Evolutionary conservation across 75 land plant species (phyloP), one percentile per base, ranked within the genome.

Genomic region (Picea sitchensis): DNA sequence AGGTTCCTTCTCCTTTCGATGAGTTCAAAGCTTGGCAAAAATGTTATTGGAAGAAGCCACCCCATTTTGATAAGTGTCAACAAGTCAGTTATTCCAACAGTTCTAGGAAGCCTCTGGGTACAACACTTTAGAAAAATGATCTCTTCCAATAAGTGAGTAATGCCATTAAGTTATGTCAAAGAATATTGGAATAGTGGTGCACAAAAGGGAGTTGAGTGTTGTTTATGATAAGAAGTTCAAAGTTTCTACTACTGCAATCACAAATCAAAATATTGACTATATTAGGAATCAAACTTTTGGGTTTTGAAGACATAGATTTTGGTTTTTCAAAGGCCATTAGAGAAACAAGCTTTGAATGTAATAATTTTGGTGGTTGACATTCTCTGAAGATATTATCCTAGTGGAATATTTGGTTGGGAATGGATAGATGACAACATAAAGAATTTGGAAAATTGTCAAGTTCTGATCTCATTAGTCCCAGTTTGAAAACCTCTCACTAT

Each of bases 21-120:
- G 26, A 77, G 78, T 61, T 77, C 67, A 77, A 77, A 23, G 21
- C 61, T 77, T 62, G 63, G 78, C 67, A 77, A 12, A 41, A 77
- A 47, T 41, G 78, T 1, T 18, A 44, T 61, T 77, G 78, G 78
- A 47, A 2, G 71, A 77, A n/a, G 44, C 54, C 54, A 75, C 76
- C 76, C 9, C 8, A 51, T 30, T 9, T 18, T 20, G 56, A 18
- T 30, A 75, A 54, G 31, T 23, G 30, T 57, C 58, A 75, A 21
- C 5, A 47, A 26, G 17, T 51, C 9, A n/a, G 21, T 12, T 11
- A 12, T 57, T 75, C 30, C 32, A 26, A 75, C 13, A 1, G 36
- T 54, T 57, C 32, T 31, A 54, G 59, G 59, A 75, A 75, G 59
- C n/a, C 41, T 34, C 17, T 75, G 76, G 76, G 54, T 75, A 75